These are phyloP conservation scores for Chytriomyces sp. DNA, from an alignment of 192 early-diverging fungal species.

Conservation along the genomic window DNA sequence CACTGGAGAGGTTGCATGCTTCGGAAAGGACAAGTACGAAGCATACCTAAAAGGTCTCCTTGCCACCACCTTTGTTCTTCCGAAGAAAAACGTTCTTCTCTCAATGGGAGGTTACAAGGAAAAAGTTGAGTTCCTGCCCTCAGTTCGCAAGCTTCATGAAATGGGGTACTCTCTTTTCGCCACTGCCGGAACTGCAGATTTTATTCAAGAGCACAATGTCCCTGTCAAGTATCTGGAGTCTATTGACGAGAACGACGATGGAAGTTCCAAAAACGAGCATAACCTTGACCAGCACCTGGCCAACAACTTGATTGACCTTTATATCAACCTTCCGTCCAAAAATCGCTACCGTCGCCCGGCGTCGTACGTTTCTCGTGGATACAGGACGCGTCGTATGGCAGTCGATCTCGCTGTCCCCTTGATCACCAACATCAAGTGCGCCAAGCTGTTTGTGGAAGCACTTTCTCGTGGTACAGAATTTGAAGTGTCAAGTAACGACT, in stretches of 20 bases:
- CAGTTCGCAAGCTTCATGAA: slow-evolving; percentile 78
- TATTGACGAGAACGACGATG: slow-evolving; percentile 62
- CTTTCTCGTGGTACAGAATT: slow-evolving; percentile 71
- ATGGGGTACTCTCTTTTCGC: slow-evolving; percentile 94
- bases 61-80: slow-evolving; percentile 89
- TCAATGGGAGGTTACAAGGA: slow-evolving; percentile 99
- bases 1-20: slow-evolving; percentile 98
- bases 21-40: slow-evolving; percentile 97
- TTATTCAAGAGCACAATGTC: slow-evolving; percentile 91
- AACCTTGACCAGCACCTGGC: slow-evolving; percentile 91
- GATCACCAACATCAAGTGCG: slow-evolving; percentile 99
- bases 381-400: slow-evolving; percentile 94
- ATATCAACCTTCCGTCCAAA: slow-evolving; percentile 98
- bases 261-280: slow-evolving; percentile 70
- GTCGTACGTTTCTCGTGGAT: slow-evolving; percentile 90
- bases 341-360: slow-evolving; percentile 97
- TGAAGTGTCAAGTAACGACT: slow-evolving; percentile 86
- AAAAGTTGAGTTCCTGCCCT: slow-evolving; percentile 93
- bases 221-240: slow-evolving; percentile 90
- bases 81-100: slow-evolving; percentile 93
- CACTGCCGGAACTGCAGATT: slow-evolving; percentile 96
- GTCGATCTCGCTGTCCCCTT: slow-evolving; percentile 95
- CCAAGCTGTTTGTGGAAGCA: slow-evolving; percentile 97
- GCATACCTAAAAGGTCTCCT: slow-evolving; percentile 96
- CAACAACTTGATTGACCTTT: slow-evolving; percentile 97